A percentile compares a stretch with the other conserved stretches of the same genome.
These are phyloP conservation scores for Pythium oligandrum DNA, from an alignment of 352 stramenopile genomes.

Conservation along the genomic window DNA sequence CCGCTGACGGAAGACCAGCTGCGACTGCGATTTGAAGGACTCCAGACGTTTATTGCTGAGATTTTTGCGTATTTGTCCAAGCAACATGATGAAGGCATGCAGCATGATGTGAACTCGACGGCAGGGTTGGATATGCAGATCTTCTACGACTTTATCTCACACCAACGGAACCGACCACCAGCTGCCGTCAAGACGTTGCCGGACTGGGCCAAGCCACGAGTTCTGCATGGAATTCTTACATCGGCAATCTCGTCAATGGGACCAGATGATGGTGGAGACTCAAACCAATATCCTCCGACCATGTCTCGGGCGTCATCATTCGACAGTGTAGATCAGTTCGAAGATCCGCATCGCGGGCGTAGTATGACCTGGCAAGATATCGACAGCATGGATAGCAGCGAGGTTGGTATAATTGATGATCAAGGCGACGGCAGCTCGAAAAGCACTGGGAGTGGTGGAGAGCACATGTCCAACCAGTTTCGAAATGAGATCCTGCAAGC, in stretches of 20 bases:
- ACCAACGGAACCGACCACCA: slow-evolving; percentile 63
- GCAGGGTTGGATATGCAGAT: slow-evolving; percentile 80
- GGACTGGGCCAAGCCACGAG: slow-evolving; percentile 48
- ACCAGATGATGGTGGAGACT: slow-evolving; percentile 1
- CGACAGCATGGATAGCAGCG: slow-evolving; percentile 61
- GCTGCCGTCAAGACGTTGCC: slow-evolving; percentile 40
- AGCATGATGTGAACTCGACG: slow-evolving; percentile 53
- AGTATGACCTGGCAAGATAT: slow-evolving; percentile 39
- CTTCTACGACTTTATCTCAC: slow-evolving; percentile 70
- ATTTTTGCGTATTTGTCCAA: slow-evolving; percentile 37
- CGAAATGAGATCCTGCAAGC: slow-evolving; percentile 72
- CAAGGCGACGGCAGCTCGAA: slow-evolving; percentile 15
- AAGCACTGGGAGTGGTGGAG: slow-evolving; percentile 1
- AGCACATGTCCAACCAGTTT: slow-evolving; percentile 43
- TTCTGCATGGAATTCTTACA: slow-evolving; percentile 16
- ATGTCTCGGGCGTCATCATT: slow-evolving; percentile 17
- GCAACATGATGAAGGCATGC: slow-evolving; percentile 46
- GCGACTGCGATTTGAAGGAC: slow-evolving; percentile 59
- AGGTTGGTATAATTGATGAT: slow-evolving; percentile 34
- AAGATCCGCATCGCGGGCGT: not conserved
- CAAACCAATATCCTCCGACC: slow-evolving; percentile 7
- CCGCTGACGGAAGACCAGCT: slow-evolving; percentile 59
- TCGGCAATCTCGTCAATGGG: slow-evolving; percentile 5
- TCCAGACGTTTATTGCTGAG: slow-evolving; percentile 49
- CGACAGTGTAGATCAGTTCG: slow-evolving; percentile 10